A percentile compares a stretch with the other conserved stretches of the same genome.
Evolutionary conservation across 192 early-diverging fungal species (phyloP).

Genomic region (Entomortierella lignicola): DNA sequence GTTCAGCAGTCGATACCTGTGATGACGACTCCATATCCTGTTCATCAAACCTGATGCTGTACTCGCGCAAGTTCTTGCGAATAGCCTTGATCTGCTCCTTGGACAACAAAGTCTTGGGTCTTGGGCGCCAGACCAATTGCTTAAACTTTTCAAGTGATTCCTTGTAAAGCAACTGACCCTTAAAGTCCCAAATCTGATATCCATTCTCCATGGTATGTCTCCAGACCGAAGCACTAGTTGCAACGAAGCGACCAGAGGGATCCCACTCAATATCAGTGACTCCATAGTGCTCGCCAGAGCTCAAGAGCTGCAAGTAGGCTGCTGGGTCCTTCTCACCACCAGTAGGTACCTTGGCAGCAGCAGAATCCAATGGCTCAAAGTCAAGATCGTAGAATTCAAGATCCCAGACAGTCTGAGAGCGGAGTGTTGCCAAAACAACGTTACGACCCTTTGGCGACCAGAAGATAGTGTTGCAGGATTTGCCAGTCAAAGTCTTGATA

Average conservation of each 20-base stretch:
- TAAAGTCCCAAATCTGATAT: slow-evolving; percentile 92
- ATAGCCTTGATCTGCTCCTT: slow-evolving; percentile 84
- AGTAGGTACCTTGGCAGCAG: slow-evolving; percentile 63
- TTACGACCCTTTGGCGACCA: slow-evolving; percentile 99
- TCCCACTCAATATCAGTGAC: slow-evolving; percentile 98
- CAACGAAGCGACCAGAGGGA: slow-evolving; percentile 96
- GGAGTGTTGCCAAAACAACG: slow-evolving; percentile 87
- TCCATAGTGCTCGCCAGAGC: slow-evolving; percentile 91
- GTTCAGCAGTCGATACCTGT: slow-evolving; percentile 77
- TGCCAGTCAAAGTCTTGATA: slow-evolving; percentile 85
- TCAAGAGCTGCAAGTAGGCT: slow-evolving; percentile 72
- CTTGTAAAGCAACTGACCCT: slow-evolving; percentile 83
- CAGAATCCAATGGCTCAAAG: slow-evolving; percentile 71
- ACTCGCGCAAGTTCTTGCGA: slow-evolving; percentile 92
- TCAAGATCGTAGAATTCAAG: slow-evolving; percentile 96
- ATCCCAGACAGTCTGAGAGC: slow-evolving; percentile 77
- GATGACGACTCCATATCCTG: slow-evolving; percentile 82
- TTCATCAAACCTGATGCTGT: slow-evolving; percentile 90
- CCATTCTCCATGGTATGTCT: slow-evolving; percentile 89
- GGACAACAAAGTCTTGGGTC: slow-evolving; percentile 84
- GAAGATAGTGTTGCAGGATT: slow-evolving; percentile 83
- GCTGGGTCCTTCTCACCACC: slow-evolving; percentile 56
- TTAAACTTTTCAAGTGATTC: slow-evolving; percentile 85
- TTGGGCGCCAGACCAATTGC: slow-evolving; percentile 96
- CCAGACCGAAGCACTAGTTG: slow-evolving; percentile 89